These are phyloP conservation scores for Poa pratensis DNA, from an alignment of 176 grass and related monocot species.

Conservation along the genomic window DNA sequence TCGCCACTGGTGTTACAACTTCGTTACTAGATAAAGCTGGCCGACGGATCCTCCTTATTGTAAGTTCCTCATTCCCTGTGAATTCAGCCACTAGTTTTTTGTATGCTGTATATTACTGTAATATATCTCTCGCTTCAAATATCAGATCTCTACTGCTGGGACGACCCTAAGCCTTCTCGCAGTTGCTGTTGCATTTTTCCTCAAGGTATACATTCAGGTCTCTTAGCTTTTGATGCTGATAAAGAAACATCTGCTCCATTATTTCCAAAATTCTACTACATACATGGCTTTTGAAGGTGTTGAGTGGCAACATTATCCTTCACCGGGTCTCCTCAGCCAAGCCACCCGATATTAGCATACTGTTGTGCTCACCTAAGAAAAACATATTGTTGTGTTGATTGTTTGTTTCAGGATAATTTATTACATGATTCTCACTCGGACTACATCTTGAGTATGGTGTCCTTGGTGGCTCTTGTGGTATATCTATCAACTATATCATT, in stretches of 20 bases:
- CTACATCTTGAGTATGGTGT: constrained; percentile 74
- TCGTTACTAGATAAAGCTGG: constrained; percentile 92
- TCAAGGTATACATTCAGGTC: constrained; percentile 62
- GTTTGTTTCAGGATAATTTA: constrained; percentile 60
- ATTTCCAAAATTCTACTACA: not conserved
- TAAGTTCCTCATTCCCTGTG: constrained; percentile 48
- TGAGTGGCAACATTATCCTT: not conserved
- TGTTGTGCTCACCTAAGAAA: not conserved
- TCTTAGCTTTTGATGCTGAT: not conserved
- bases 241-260: not conserved
- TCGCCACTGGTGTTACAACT: constrained; percentile 91
- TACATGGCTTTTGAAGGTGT: not conserved
- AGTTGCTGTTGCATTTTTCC: constrained; percentile 85
- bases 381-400: constrained; percentile 3
- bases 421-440: constrained; percentile 57
- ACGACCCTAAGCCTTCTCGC: constrained; percentile 81
- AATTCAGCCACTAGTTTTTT: constrained; percentile 21
- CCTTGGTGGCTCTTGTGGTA: constrained; percentile 90
- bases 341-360: constrained; percentile 4
- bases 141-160: constrained; percentile 70
- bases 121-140: constrained; percentile 28
- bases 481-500: constrained; percentile 27
- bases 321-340: not conserved
- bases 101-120: constrained; percentile 16
- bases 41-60: constrained; percentile 90